Evolutionary conservation across 2,329 filamentous ascomycete genomes (phyloP), one percentile per base, ranked within the genome.

Genomic region (Aspergillus novofumigatus): DNA sequence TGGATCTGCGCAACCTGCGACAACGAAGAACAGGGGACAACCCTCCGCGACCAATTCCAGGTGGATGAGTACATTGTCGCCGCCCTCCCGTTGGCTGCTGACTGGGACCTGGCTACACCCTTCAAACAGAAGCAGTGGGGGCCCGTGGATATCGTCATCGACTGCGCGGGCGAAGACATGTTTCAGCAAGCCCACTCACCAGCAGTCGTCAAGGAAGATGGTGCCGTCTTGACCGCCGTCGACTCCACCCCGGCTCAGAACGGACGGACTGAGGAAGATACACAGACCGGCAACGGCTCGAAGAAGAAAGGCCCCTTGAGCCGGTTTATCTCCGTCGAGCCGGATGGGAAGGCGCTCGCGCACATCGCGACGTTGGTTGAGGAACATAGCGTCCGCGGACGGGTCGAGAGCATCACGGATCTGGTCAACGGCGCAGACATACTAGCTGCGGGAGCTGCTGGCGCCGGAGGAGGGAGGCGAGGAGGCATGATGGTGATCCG

Each of bases 91-190:
- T 50, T 65, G 2, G 45, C 59, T 1, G 51, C 60, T 1, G 67
- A 69, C 17, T 69, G 66, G 49, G 67, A 75, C 57, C 64, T 77
- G 28, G 65, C 62, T 1, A 56, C 58, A 23, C 62, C 65, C 23
- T 77, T 76, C 64, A 63, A 62, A 9, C 51, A 63, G 5, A 67
- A 65, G 3, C 60, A 60, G 10, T 75, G 72, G 68, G 56, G 58
- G 0, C 72, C 74, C 0, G 74, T 77, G 8, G 74, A 78, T 61
- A 58, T 78, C 7, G 72, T 77, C 9, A 59, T 78, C 25, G 75
- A 78, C 52, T 77, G 74, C 54, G 63, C 68, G 11, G 74, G 72
- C 29, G 64, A 65, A 3, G 59, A 68, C 32, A 69, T 70, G 42
- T 69, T 75, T 56, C 65, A 58, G n/a, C 68, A 73, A 48, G 67